A percentile compares a stretch with the other conserved stretches of the same genome.
Conservation (phyloP, 371 early-diverging fungal genomes). For the Mortierella sp. region DNA sequence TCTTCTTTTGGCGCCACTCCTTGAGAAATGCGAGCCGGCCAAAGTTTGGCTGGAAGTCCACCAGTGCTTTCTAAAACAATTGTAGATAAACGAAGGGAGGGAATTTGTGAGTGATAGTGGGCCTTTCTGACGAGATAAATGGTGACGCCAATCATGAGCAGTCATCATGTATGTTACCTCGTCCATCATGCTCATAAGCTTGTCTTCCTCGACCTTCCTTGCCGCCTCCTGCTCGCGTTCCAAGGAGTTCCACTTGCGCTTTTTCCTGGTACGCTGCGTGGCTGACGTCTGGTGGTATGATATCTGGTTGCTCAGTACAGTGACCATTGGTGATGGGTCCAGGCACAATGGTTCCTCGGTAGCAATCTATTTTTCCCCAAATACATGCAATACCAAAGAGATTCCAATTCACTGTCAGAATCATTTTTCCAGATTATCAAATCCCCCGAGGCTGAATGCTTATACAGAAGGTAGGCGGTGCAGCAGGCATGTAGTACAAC, state of each 20-base stretch:
- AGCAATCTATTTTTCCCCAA: slow-evolving; percentile 58
- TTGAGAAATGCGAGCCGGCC: slow-evolving; percentile 73
- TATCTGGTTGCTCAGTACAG: slow-evolving; percentile 70
- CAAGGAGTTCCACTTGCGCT: slow-evolving; percentile 71
- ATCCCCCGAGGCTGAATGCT: too few relatives aligned
- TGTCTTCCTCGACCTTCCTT: slow-evolving; percentile 70
- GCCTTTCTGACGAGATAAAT: neutral
- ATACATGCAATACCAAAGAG: neutral
- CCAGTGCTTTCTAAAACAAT: slow-evolving; percentile 42
- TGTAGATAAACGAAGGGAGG: slow-evolving; percentile 51
- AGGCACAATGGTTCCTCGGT: slow-evolving; percentile 72
- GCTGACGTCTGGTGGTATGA: slow-evolving; percentile 58
- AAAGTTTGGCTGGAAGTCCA: slow-evolving; percentile 62
- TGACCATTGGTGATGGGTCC: slow-evolving; percentile 71
- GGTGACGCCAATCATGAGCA: neutral
- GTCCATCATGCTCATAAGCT: slow-evolving; percentile 74
- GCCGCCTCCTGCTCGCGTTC: slow-evolving; percentile 72
- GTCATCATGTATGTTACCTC: slow-evolving; percentile 55
- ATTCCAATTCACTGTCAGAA: neutral
- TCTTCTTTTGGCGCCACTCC: slow-evolving; percentile 71
- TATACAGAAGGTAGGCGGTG: too few relatives aligned
- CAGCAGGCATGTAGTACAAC: neutral
- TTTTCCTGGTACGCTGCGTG: slow-evolving; percentile 61
- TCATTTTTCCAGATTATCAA: neutral
- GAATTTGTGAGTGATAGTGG: neutral